Evolutionary conservation across 2,329 filamentous ascomycete genomes (phyloP).

Genomic region (Diaporthe helianthi): DNA sequence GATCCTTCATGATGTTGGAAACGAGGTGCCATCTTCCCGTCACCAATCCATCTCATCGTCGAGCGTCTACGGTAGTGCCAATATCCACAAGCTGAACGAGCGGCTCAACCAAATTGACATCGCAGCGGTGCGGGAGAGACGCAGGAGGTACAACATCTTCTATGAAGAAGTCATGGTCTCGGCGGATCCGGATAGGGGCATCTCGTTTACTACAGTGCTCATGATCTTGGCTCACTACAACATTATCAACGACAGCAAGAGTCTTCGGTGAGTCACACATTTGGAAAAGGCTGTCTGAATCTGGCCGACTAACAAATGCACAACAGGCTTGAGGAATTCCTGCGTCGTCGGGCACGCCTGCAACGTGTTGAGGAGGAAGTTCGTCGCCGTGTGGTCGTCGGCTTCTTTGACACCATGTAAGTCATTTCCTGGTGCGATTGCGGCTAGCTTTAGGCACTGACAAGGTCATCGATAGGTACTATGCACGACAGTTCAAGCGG

Average conservation of each 20-base stretch:
- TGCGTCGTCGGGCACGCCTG: conserved; percentile 85
- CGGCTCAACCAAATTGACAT: conserved; percentile 78
- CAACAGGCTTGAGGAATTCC: conserved; percentile 84
- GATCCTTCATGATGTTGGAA: conserved; percentile 84
- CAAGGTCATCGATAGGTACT: conserved; percentile 63
- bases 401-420: conserved; percentile 92
- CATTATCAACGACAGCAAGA: conserved; percentile 97
- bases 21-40: conserved; percentile 59
- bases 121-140: conserved; percentile 73
- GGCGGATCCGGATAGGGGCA: conserved; percentile 86
- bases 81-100: conserved; percentile 77
- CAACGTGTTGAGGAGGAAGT: conserved; percentile 96
- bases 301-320: conserved; percentile 40
- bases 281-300: not conserved
- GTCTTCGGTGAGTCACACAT: conserved; percentile 69
- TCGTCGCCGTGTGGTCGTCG: conserved; percentile 84
- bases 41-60: conserved; percentile 60
- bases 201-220: conserved; percentile 88
- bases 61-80: conserved; percentile 65
- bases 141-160: conserved; percentile 88
- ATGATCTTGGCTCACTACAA: conserved; percentile 99
- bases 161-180: conserved; percentile 96
- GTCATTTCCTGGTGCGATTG: conserved; percentile 39
- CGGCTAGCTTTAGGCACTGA: not conserved
- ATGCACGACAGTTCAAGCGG: conserved; percentile 81